These are phyloP conservation scores for Aspergillus sp. DNA, from an alignment of 2,329 filamentous ascomycete genomes.

Conservation along the genomic window DNA sequence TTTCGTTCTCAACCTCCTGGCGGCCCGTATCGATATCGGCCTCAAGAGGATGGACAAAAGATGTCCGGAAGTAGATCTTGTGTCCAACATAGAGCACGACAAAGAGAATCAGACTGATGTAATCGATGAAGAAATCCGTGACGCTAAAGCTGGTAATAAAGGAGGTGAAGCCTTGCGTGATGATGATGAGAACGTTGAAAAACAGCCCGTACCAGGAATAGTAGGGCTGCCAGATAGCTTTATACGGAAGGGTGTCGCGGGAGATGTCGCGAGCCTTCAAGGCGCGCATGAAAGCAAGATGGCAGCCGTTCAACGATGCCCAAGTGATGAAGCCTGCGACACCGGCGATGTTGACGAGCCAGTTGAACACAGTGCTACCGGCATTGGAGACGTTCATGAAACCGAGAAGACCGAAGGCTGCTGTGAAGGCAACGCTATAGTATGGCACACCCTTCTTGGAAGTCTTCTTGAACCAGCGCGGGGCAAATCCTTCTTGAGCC, in stretches of 20 bases:
- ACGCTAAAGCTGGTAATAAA: slow-evolving; percentile 64
- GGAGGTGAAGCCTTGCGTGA: slow-evolving; percentile 69
- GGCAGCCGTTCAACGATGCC: slow-evolving; percentile 51
- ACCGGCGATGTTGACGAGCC: slow-evolving; percentile 37
- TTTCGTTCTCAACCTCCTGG: slow-evolving; percentile 36
- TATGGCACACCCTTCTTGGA: slow-evolving; percentile 49
- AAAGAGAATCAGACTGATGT: slow-evolving; percentile 67
- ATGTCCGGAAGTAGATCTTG: slow-evolving; percentile 50
- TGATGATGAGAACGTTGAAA: slow-evolving; percentile 64
- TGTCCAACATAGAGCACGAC: slow-evolving; percentile 61
- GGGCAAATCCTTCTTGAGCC: slow-evolving; percentile 50
- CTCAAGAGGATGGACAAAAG: slow-evolving; percentile 41
- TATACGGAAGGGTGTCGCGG: slow-evolving; percentile 61
- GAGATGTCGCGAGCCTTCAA: slow-evolving; percentile 59
- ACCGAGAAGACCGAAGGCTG: slow-evolving; percentile 62
- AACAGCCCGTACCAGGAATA: slow-evolving; percentile 66
- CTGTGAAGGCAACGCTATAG: slow-evolving; percentile 47
- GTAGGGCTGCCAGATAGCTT: slow-evolving; percentile 63
- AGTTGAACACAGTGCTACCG: slow-evolving; percentile 60
- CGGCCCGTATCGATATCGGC: slow-evolving; percentile 49
- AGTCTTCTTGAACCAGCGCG: slow-evolving; percentile 45
- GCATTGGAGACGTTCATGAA: slow-evolving; percentile 69
- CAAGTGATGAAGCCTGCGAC: slow-evolving; percentile 41
- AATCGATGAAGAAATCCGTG: slow-evolving; percentile 63
- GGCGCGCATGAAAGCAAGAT: slow-evolving; percentile 66